phyloP scores from a whole-genome alignment of 176 grass and related monocot species.

The Bonia amplexicaulis region DNA sequence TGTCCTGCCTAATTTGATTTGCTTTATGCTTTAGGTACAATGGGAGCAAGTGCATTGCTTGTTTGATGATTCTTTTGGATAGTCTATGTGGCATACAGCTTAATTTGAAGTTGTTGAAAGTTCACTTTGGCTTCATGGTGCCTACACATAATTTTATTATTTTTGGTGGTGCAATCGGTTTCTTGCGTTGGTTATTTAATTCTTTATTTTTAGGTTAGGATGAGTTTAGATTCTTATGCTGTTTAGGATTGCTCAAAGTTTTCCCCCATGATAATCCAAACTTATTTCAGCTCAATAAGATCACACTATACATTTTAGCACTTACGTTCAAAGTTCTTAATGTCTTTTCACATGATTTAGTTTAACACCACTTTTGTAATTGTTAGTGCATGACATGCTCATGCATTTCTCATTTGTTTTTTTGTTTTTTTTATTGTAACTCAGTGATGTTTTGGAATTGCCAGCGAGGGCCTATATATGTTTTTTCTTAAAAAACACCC shows the following conservation, averaged over 20 bases:
- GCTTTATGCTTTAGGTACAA: neutral
- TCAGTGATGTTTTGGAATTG: neutral
- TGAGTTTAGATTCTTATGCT: neutral
- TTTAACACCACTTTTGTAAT: neutral
- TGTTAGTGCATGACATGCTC: neutral
- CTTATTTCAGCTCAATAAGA: neutral
- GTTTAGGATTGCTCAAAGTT: constrained; percentile 9
- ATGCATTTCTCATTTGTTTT: constrained; percentile 1
- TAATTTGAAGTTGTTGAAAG: neutral
- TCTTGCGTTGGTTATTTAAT: neutral
- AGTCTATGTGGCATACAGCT: neutral
- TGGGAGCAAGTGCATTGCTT: neutral
- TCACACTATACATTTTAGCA: neutral
- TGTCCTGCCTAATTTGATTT: neutral
- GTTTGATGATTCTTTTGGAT: constrained; percentile 1
- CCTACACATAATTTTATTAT: neutral
- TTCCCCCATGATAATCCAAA: neutral
- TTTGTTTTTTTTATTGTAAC: neutral
- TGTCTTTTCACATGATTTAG: neutral
- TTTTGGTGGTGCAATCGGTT: neutral
- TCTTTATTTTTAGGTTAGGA: neutral
- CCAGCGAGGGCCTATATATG: neutral
- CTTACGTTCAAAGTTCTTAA: neutral
- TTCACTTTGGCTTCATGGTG: neutral
- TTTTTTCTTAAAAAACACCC: neutral